Evolutionary conservation across 345 rosid species (phyloP).

Genomic region (Eucalyptus sp.): DNA sequence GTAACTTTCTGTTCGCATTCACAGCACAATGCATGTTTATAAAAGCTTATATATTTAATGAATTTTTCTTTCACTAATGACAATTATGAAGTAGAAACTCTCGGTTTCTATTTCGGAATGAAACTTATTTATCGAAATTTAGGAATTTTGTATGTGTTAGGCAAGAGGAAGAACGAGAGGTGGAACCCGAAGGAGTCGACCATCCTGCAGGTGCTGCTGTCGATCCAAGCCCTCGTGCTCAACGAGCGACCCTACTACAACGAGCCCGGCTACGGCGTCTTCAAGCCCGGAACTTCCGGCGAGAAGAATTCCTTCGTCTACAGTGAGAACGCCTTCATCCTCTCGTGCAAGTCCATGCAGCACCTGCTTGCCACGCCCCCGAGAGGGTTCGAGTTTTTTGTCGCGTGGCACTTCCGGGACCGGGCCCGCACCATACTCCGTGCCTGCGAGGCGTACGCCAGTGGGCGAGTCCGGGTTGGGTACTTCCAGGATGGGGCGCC

Average conservation of each 20-base stretch:
- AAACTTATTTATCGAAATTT: not conserved
- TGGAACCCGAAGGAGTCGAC: conserved; percentile 42
- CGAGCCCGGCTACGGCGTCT: conserved; percentile 25
- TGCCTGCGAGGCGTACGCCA: conserved; percentile 21
- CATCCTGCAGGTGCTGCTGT: conserved; percentile 39
- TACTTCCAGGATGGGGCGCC: not conserved
- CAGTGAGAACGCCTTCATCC: conserved; percentile 18
- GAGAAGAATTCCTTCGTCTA: conserved; percentile 20
- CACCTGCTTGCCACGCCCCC: conserved; percentile 18
- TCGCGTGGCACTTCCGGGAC: conserved; percentile 19
- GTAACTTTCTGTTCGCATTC: not conserved
- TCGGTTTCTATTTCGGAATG: not conserved
- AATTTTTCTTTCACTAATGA: not conserved
- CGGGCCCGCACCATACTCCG: conserved; percentile 12
- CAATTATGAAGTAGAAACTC: not conserved
- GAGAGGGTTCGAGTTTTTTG: conserved; percentile 27
- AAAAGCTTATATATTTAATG: not conserved
- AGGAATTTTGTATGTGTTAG: not conserved
- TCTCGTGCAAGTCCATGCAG: conserved; percentile 25
- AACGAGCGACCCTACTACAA: conserved; percentile 43
- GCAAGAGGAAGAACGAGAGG: conserved; percentile 9
- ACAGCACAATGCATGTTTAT: not conserved
- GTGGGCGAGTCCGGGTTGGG: conserved; percentile 23
- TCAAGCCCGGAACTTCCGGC: not conserved
- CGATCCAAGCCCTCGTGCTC: conserved; percentile 47